Conservation (phyloP, 306 rosid genomes). For the Fragaria nilgerrensis region DNA sequence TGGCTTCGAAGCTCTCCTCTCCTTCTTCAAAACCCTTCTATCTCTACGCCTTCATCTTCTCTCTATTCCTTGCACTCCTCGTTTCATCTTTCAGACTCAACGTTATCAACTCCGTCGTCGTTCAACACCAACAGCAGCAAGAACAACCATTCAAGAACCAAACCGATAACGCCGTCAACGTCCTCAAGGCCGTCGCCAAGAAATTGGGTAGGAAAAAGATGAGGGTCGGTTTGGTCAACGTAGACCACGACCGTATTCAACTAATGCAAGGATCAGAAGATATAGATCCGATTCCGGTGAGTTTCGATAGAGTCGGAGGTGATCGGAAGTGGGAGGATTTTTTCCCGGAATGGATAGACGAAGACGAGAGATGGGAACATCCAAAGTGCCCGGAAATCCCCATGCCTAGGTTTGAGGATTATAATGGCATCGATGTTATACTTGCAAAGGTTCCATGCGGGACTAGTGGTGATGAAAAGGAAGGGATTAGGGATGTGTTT, state of each 20-base stretch:
- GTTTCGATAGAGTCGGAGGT: slow-evolving; percentile 29
- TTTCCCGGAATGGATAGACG: slow-evolving; percentile 74
- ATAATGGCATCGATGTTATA: slow-evolving; percentile 51
- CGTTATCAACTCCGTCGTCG: not conserved
- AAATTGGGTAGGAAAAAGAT: slow-evolving; percentile 16
- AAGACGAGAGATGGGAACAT: slow-evolving; percentile 29
- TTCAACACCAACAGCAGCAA: not conserved
- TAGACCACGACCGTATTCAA: slow-evolving; percentile 10
- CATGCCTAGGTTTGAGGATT: slow-evolving; percentile 37
- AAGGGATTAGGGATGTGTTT: slow-evolving; percentile 51
- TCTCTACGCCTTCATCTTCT: slow-evolving; percentile 28
- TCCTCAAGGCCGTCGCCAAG: slow-evolving; percentile 40
- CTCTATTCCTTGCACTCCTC: slow-evolving; percentile 15
- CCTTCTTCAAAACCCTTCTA: slow-evolving; percentile 26
- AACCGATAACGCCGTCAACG: not conserved
- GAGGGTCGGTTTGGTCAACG: slow-evolving; percentile 57
- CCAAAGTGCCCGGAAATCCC: slow-evolving; percentile 66
- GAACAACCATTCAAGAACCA: not conserved
- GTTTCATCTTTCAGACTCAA: slow-evolving; percentile 3
- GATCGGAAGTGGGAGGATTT: slow-evolving; percentile 48
- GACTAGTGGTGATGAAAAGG: not conserved
- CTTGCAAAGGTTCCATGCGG: slow-evolving; percentile 63
- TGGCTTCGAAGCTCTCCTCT: slow-evolving; percentile 33
- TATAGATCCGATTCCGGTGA: slow-evolving; percentile 25
- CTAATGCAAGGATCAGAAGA: slow-evolving; percentile 11